Base-by-base conservation (phyloP, 345 rosid genomes). In the Gynandropsis gynandra region DNA sequence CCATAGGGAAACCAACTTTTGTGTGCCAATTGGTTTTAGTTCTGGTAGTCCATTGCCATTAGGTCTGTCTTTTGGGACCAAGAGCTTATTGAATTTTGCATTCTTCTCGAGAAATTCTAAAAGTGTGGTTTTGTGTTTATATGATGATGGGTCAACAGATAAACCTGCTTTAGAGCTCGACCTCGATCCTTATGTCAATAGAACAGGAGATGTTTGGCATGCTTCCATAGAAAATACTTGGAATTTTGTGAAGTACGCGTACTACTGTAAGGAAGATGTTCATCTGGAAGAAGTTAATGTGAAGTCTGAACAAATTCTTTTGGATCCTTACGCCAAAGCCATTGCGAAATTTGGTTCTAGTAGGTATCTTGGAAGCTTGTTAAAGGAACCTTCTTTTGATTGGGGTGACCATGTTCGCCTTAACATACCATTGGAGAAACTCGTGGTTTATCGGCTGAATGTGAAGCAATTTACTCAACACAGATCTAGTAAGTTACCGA, bases 131-230 rank as follows among this genome's bases (percentile, higher is more conserved):
- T 66, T 92, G 31, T 87, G 98, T 67, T 70, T 92, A 62, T 79
- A 73, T 56, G 73, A 75, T 67, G 89, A 84, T 18, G 42, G 19
- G n/a, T 44, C 63, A 53, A 57, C 71, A 1, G 80, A 72, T 18
- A 66, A 55, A 50, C 96, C 98, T 44, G 79, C 89, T 52, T 58
- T 92, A 56, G 93, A 84, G 83, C 84, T 87, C 64, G 95, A 87
- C 75, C 93, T 92, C 7, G 90, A 92, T 68, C 87, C 93, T 1
- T 76, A 76, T 55, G 85, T 85, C 42, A 79, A 92, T 68, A 78
- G 85, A 66, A 68, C 93, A 15, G 95, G 98, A 64, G 88, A 87
- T 65, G 63, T 78, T 29, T 85, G 98, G 93, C 98, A 84, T 72
- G 89, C 82, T 33, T 78, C 81, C 1, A 8, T 85, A 24, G 88